Conservation (phyloP, 225 moss, liverwort and hornwort genomes). For the Antitrichia curtipendula region DNA sequence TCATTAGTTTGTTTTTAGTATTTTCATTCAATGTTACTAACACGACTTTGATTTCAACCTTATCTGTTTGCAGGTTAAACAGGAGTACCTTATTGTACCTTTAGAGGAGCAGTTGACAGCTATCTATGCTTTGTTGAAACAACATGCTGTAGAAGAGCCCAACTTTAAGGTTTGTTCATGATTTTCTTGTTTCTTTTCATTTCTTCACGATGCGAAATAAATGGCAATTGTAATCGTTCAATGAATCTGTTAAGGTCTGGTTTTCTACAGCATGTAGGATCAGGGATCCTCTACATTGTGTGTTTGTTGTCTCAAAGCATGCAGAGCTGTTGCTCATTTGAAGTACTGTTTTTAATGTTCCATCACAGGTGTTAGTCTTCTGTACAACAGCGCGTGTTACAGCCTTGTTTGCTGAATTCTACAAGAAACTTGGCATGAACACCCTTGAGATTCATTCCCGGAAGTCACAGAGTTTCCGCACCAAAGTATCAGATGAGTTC, state of each 20-base stretch:
- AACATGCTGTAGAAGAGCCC: slow-evolving; percentile 62
- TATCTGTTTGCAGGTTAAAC: slow-evolving; percentile 51
- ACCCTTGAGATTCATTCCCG: slow-evolving; percentile 92
- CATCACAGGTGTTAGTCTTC: slow-evolving; percentile 74
- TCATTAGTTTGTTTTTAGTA: not conserved
- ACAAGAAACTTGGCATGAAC: slow-evolving; percentile 68
- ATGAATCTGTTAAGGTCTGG: not conserved
- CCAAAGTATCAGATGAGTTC: slow-evolving; percentile 72
- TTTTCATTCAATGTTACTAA: not conserved
- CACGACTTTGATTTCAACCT: not conserved
- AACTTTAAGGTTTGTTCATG: slow-evolving; percentile 53
- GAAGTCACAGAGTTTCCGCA: slow-evolving; percentile 67
- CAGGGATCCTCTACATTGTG: not conserved
- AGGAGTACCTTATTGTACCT: slow-evolving; percentile 60
- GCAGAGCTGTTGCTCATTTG: not conserved
- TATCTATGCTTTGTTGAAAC: slow-evolving; percentile 46
- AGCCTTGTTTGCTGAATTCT: slow-evolving; percentile 71
- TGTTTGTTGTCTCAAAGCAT: not conserved
- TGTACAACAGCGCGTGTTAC: slow-evolving; percentile 84
- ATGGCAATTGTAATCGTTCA: not conserved
- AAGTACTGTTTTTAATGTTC: not conserved
- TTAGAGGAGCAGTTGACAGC: slow-evolving; percentile 60
- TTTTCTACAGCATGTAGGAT: not conserved
- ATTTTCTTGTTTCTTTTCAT: not conserved
- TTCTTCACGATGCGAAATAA: not conserved